Conservation (phyloP, 2,329 filamentous ascomycete species). For the Trichophyton mentagrophytes region DNA sequence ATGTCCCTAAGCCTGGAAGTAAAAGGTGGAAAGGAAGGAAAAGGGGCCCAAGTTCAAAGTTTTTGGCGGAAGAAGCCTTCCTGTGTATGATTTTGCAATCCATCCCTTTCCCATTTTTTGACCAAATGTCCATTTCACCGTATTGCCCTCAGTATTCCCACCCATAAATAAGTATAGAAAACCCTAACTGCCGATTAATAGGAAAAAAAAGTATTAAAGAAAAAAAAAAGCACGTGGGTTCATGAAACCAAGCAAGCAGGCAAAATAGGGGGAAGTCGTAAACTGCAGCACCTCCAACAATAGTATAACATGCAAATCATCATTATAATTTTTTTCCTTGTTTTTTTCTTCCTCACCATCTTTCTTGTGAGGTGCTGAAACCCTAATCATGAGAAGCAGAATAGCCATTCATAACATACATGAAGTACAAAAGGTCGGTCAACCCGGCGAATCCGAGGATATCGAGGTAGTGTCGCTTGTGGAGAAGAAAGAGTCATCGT, state of each 20-base stretch:
- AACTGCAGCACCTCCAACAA: slow-evolving; percentile 1
- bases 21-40: not conserved
- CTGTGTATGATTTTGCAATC: slow-evolving; percentile 1
- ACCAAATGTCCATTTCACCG: slow-evolving; percentile 3
- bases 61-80: not conserved
- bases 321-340: not conserved
- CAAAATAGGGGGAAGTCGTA: not conserved
- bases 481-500: not conserved
- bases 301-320: not conserved
- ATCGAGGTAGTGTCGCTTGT: not conserved
- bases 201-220: not conserved
- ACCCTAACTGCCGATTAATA: slow-evolving; percentile 1
- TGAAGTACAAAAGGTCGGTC: not conserved
- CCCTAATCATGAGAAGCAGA: not conserved
- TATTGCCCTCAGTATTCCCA: not conserved
- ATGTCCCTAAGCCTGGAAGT: not conserved
- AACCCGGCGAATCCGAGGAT: not conserved
- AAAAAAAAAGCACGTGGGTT: not conserved
- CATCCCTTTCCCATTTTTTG: not conserved
- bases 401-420: slow-evolving; percentile 1
- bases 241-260: not conserved
- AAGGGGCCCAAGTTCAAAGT: not conserved
- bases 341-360: not conserved
- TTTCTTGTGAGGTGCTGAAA: slow-evolving; percentile 3
- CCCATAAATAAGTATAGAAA: slow-evolving; percentile 2